Evolutionary conservation across 2,329 filamentous ascomycete genomes (phyloP).

Genomic region (Fusarium sp.): DNA sequence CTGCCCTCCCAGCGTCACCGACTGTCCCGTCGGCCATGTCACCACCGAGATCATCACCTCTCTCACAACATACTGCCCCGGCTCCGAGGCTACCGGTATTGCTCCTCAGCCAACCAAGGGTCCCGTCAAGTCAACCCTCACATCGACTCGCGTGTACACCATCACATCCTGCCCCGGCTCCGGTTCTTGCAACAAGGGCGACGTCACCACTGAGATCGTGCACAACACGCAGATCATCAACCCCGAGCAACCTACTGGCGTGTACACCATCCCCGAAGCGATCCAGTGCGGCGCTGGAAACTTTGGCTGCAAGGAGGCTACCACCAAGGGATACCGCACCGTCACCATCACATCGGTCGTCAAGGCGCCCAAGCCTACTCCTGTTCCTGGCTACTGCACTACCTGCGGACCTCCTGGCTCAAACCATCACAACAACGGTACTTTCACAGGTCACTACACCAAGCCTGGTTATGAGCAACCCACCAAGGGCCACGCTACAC

Average conservation of each 20-base stretch:
- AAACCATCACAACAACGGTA: conserved; percentile 1
- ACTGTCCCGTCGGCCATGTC: conserved; percentile 44
- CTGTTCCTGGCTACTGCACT: conserved; percentile 41
- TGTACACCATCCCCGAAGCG: conserved; percentile 44
- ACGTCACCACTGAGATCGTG: conserved; percentile 38
- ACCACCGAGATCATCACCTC: conserved; percentile 42
- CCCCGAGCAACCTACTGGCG: conserved; percentile 42
- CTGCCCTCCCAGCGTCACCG: conserved; percentile 42
- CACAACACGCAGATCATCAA: conserved; percentile 34
- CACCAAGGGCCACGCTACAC: background rate
- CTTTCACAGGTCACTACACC: background rate
- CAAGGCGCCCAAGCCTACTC: conserved; percentile 38
- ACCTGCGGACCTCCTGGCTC: conserved; percentile 32
- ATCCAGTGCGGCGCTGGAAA: conserved; percentile 43
- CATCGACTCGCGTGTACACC: conserved; percentile 64
- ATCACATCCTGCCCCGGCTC: conserved; percentile 66
- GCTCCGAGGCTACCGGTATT: background rate
- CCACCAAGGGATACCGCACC: conserved; percentile 35
- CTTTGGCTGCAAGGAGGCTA: conserved; percentile 41
- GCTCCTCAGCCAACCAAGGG: conserved; percentile 18
- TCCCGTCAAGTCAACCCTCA: conserved; percentile 53
- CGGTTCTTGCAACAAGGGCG: conserved; percentile 43
- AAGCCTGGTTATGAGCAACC: conserved; percentile 10
- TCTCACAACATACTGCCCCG: conserved; percentile 53
- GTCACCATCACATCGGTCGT: conserved; percentile 43